Conservation (phyloP, 495 filamentous ascomycete genomes). For the Aspergillus haitiensis region DNA sequence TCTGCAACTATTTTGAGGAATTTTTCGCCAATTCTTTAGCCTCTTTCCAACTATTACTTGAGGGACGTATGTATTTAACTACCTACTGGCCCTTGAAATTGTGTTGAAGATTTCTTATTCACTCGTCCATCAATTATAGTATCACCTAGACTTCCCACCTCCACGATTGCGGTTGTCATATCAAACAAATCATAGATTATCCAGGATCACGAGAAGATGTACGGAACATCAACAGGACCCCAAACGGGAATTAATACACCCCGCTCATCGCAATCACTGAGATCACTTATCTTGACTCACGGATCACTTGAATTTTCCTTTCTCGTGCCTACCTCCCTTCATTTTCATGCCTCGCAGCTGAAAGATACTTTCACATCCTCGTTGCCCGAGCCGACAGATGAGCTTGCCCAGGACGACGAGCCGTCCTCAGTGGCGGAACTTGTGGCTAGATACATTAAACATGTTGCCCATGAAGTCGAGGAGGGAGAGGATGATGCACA, state of each 20-base stretch:
- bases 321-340: conserved; percentile 87
- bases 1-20: too few species aligned
- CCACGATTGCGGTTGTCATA: conserved; percentile 15
- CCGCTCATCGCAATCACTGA: conserved; percentile 84
- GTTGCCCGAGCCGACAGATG: conserved; percentile 87
- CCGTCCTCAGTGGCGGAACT: conserved; percentile 90
- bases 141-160: conserved; percentile 3
- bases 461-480: conserved; percentile 80
- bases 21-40: too few species aligned
- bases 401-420: conserved; percentile 96
- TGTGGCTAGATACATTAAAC: conserved; percentile 87
- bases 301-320: conserved; percentile 94
- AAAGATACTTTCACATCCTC: conserved; percentile 82
- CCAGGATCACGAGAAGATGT: conserved; percentile 60
- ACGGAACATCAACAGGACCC: conserved; percentile 76
- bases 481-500: conserved; percentile 87
- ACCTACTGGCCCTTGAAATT: too few species aligned
- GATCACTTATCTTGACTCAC: conserved; percentile 84
- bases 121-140: conserved; percentile 10
- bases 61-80: too few species aligned
- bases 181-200: conserved; percentile 20
- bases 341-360: conserved; percentile 92
- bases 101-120: conserved; percentile 1
- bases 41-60: too few species aligned
- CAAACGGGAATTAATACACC: conserved; percentile 96